Percentiles rank a stretch among this genome's conserved stretches.
phyloP scores from a whole-genome alignment of 2,329 filamentous ascomycete species.

The Talaromyces sp. region DNA sequence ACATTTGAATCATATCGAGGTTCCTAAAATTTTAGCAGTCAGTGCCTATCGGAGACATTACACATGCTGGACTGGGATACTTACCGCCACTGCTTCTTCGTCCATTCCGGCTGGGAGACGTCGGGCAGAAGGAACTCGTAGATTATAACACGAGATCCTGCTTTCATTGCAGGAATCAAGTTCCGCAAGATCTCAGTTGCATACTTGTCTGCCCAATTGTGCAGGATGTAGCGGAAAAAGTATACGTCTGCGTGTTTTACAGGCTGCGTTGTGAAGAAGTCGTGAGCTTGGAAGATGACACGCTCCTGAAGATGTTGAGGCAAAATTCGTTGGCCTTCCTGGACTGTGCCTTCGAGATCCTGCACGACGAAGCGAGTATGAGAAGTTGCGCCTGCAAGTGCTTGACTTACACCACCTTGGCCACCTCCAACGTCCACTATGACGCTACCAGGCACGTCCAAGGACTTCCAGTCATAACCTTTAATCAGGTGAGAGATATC shows the following conservation, averaged over 20 bases:
- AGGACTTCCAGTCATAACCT: neutral
- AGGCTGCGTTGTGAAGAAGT: conserved; percentile 24
- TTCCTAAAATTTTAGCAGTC: neutral
- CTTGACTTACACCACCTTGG: conserved; percentile 54
- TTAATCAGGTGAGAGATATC: neutral
- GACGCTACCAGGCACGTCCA: neutral
- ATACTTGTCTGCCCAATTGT: conserved; percentile 26
- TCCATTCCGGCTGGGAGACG: conserved; percentile 1
- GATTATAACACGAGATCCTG: conserved; percentile 22
- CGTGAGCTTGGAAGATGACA: conserved; percentile 24
- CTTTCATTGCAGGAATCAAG: conserved; percentile 22
- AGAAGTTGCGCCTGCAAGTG: conserved; percentile 50
- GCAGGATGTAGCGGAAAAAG: conserved; percentile 25
- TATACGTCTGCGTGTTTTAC: conserved; percentile 24
- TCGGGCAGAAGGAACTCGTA: conserved; percentile 22
- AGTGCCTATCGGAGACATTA: neutral
- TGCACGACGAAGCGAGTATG: conserved; percentile 54
- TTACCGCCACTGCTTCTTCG: neutral
- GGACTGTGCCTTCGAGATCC: conserved; percentile 40
- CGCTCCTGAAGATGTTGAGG: conserved; percentile 12
- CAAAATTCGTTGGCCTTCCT: conserved; percentile 15
- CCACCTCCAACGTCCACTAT: conserved; percentile 46
- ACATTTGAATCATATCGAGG: conserved; percentile 3
- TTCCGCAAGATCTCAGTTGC: conserved; percentile 22
- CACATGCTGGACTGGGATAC: no score